Base-by-base conservation (phyloP, 768 basidiomycete genomes). In the Krasilnikovozyma curviuscula region DNA sequence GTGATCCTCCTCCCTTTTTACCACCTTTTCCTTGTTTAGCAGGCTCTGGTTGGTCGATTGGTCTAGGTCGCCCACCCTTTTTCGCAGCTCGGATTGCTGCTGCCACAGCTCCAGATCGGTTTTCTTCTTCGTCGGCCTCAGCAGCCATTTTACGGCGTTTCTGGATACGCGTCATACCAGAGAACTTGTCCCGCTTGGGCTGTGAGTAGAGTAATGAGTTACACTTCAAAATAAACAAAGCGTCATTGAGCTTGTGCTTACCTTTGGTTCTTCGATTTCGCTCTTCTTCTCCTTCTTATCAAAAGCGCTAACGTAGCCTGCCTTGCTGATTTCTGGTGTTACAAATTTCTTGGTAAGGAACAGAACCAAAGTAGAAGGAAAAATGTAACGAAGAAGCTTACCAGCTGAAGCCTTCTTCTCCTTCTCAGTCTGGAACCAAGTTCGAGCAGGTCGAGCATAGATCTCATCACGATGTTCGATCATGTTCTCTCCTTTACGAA, bases 401-500 rank as follows among this genome's bases (percentile, higher is more conserved):
- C 88, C 79, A 75, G 79, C 75, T 16, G 50, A 40, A 5, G 85
- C 73, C 51, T 73, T 75, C 53, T 82, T 95, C 57, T 93, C 85
- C 63, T 79, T 81, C 48, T 71, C 70, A 8, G 72, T 76, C 66
- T 95, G 93, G 72, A 98, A 98, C 93, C 93, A 98, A n/a, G 88
- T 95, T 57, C 91, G 73, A 16, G 86, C 85, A 5, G 93, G 93
- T 49, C 89, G 71, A 19, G 83, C 79, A 63, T 77, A 83, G 56
- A 98, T 98, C 67, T 97, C 91, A 10, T 71, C 75, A 64, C 83
- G 74, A 54, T 97, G 85, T 61, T 93, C 81, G 41, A 95, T 75
- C 72, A 97, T 77, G 63, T 98, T 98, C 66, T 91, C 75, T 19
- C 88, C 84, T 63, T 95, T 98, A 55, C 72, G 78, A 24, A 98